phyloP scores from a whole-genome alignment of 2,329 filamentous ascomycete species.

The Aspergillus novoparasiticus region DNA sequence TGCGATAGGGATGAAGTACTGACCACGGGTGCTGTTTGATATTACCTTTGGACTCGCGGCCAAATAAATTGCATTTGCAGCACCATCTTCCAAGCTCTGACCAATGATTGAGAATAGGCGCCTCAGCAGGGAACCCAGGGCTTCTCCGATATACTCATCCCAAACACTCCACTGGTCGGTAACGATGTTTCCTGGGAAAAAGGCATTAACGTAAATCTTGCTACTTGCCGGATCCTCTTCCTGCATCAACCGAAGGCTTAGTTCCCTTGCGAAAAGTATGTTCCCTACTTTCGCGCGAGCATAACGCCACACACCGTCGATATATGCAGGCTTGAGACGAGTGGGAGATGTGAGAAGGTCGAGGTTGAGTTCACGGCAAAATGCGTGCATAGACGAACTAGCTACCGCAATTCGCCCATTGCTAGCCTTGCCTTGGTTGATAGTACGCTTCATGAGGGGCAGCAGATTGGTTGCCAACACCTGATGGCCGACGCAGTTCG shows the following conservation, averaged over 20 bases:
- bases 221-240: constrained; percentile 20
- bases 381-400: constrained; percentile 34
- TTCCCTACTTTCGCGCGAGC: constrained; percentile 36
- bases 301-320: constrained; percentile 35
- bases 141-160: constrained; percentile 28
- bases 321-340: constrained; percentile 21
- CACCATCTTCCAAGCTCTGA: constrained; percentile 31
- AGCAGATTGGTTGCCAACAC: constrained; percentile 53
- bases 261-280: constrained; percentile 35
- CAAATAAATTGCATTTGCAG: constrained; percentile 34
- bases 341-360: constrained; percentile 26
- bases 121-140: constrained; percentile 25
- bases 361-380: constrained; percentile 30
- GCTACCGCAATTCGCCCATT: constrained; percentile 50
- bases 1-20: constrained; percentile 44
- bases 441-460: constrained; percentile 30
- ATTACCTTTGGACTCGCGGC: constrained; percentile 28
- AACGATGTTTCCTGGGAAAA: constrained; percentile 36
- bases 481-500: constrained; percentile 55
- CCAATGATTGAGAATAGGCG: constrained; percentile 25
- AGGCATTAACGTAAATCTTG: constrained; percentile 34
- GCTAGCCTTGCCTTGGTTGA: constrained; percentile 26
- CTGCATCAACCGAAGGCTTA: constrained; percentile 26
- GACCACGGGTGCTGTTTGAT: constrained; percentile 27
- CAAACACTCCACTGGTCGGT: constrained; percentile 35